A percentile compares a stretch with the other conserved stretches of the same genome.
These are phyloP conservation scores for Edhazardia aedis DNA, from an alignment of 371 early-diverging fungal species.

Conservation along the genomic window DNA sequence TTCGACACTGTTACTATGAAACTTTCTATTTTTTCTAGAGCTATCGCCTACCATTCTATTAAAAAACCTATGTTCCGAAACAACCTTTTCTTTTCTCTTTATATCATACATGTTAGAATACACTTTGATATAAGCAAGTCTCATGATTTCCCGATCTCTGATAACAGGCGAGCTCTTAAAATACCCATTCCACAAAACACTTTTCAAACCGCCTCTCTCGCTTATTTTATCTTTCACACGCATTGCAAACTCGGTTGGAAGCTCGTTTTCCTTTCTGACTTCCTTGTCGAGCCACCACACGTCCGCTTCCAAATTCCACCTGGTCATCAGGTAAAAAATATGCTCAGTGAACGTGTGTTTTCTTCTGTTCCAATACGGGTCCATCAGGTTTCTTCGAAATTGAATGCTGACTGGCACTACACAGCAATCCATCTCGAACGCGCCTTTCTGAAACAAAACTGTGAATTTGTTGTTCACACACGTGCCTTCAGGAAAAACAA, in stretches of 20 bases:
- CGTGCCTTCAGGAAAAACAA: conserved; percentile 67
- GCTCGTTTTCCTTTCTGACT: conserved; percentile 20
- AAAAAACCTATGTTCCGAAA: no score
- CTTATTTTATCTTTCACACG: conserved; percentile 39
- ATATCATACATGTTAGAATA: no score
- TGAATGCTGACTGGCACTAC: conserved; percentile 53
- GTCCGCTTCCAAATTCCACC: conserved; percentile 49
- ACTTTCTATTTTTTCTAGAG: no score
- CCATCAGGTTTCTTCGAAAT: conserved; percentile 48
- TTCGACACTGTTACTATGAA: no score
- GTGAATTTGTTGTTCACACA: conserved; percentile 62
- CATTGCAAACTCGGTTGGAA: conserved; percentile 36
- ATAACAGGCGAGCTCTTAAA: conserved; percentile 43
- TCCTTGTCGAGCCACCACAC: conserved; percentile 41
- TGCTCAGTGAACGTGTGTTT: conserved; percentile 50
- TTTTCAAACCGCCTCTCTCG: conserved; percentile 24
- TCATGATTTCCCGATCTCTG: conserved; percentile 40
- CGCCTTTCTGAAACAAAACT: conserved; percentile 63
- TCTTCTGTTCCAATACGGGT: conserved; percentile 55
- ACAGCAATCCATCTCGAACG: conserved; percentile 55
- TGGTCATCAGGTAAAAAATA: conserved; percentile 53
- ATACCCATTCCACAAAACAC: conserved; percentile 47
- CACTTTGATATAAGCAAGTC: conserved; percentile 6
- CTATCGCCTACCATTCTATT: no score
- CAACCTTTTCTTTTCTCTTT: no score